Evolutionary conservation across 208 protist species (phyloP), one percentile per base, ranked within the genome.

Genomic region (Angomonas desouzai): DNA sequence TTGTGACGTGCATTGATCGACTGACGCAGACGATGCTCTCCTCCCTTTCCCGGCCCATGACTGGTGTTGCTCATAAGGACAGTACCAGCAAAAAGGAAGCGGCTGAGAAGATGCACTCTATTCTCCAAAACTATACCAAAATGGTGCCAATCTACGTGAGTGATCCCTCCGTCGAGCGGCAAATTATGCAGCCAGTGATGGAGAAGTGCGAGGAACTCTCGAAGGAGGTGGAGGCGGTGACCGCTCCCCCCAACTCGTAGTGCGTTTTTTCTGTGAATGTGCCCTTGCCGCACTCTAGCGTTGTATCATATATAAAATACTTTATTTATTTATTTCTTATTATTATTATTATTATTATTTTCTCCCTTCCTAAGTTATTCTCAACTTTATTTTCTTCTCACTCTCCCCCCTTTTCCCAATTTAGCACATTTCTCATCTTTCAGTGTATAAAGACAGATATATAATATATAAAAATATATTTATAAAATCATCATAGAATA

Each of bases 21-120:
- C 66, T 94, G 20, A 81, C 77, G 53, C 75, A 83, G 59, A 57
- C 60, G n/a, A 62, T 95, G 62, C 66, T 84, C 36, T 40, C 64
- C 29, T 66, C 71, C 22, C 64, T 91, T 9, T 80, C 83, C 13
- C 47, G 68, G 13, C 83, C 88, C 27, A 45, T 91, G 25, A 64
- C 72, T 7, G 83, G 82, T 1, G 74, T 83, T 10, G 79, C 74
- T 22, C 62, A 73, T 47, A 91, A 83, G 53, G 63, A 45, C 23
- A 40, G 56, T 23, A 43, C 60, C 10, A 79, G 76, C 49, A 59
- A 76, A 16, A 32, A 29, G 47, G 28, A 70, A 62, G 55, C 67
- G 38, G 59, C 76, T 18, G 64, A 67, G 1, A 53, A 70, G 45
- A 78, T 83, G 79, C 66, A 81, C 20, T 61, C 64, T 10, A 51